Conservation (phyloP, 306 rosid species). For the Medicago arabica region DNA sequence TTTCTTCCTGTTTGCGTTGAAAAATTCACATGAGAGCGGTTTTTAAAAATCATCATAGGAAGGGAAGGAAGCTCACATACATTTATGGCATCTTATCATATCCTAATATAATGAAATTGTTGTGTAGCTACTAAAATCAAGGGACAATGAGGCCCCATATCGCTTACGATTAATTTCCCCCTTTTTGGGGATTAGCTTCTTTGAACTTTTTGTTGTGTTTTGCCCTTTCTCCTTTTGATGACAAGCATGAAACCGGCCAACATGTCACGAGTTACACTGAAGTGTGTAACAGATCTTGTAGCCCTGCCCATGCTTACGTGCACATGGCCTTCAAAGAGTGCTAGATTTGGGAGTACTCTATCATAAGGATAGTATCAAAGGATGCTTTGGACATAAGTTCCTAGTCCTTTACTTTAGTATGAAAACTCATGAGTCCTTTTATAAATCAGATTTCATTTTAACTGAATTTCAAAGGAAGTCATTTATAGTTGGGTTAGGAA, state of each 20-base stretch:
- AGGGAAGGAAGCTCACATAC: too few species aligned
- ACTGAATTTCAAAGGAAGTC: too few species aligned
- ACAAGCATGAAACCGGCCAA: constrained; percentile 33
- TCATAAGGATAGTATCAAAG: not conserved
- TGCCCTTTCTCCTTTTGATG: constrained; percentile 25
- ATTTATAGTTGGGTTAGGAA: too few species aligned
- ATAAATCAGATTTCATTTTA: not conserved
- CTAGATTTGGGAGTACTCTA: constrained; percentile 18
- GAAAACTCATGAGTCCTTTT: not conserved
- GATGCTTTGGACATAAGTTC: not conserved
- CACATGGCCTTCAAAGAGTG: constrained; percentile 52
- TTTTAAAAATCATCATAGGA: too few species aligned
- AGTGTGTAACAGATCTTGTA: constrained; percentile 48
- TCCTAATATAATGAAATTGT: not conserved
- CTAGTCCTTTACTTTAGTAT: not conserved
- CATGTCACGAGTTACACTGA: constrained; percentile 43
- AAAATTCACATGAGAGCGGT: too few species aligned
- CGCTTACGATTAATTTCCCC: constrained; percentile 7
- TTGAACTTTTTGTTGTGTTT: constrained; percentile 30
- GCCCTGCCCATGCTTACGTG: constrained; percentile 54
- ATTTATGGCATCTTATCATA: too few species aligned
- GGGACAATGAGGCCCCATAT: constrained; percentile 33
- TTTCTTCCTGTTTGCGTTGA: too few species aligned
- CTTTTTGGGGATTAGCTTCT: constrained; percentile 23
- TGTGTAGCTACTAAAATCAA: constrained; percentile 4